Evolutionary conservation across 129 eudicot species (phyloP).

Genomic region (Logfia minima): DNA sequence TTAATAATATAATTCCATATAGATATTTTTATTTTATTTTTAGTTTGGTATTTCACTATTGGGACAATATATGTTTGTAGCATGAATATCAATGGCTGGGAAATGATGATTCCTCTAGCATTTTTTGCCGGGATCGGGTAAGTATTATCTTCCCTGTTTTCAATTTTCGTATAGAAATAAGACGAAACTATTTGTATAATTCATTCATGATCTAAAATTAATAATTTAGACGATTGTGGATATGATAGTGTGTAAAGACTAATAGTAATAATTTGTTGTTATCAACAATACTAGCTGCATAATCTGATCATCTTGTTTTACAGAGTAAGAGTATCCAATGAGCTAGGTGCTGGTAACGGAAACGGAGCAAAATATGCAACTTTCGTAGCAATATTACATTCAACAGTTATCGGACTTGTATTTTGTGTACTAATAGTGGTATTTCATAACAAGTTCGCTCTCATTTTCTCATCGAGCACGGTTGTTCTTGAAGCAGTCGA

Average conservation of each 20-base stretch:
- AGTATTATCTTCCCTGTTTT: background rate
- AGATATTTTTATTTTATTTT: background rate
- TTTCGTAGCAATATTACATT: conserved; percentile 50
- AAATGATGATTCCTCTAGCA: conserved; percentile 82
- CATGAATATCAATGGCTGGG: conserved; percentile 83
- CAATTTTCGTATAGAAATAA: too few species aligned
- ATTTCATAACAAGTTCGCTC: conserved; percentile 45
- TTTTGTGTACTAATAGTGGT: conserved; percentile 45
- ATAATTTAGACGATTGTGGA: too few species aligned
- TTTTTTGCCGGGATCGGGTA: conserved; percentile 91
- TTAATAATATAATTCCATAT: background rate
- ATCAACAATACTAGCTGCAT: background rate
- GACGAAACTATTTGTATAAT: too few species aligned
- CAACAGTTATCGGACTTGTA: conserved; percentile 55
- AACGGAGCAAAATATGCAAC: conserved; percentile 76
- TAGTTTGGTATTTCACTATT: background rate
- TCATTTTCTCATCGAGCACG: conserved; percentile 59
- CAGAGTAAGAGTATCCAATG: conserved; percentile 88
- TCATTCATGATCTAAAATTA: too few species aligned
- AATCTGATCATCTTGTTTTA: background rate
- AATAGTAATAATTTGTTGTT: too few species aligned
- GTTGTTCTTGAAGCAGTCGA: conserved; percentile 59
- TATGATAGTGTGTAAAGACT: too few species aligned
- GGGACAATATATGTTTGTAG: conserved; percentile 36
- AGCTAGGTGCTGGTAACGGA: conserved; percentile 81